Evolutionary conservation across 1,139 yeast genomes (phyloP), one percentile per base, ranked within the genome.

Genomic region (Suhomyces coccinellae): DNA sequence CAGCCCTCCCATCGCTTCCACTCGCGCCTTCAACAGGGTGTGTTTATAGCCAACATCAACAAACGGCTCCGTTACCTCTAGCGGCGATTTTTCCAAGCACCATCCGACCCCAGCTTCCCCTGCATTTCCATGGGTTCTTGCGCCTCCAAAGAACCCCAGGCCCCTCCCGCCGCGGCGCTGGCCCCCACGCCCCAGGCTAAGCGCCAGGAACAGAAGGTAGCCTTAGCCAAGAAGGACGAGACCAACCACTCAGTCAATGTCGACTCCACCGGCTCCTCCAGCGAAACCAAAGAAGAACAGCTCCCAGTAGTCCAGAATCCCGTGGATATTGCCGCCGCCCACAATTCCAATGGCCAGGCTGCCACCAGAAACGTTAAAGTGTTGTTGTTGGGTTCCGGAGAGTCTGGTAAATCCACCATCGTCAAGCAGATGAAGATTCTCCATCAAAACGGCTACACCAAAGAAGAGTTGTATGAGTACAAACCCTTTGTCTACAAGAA

Each of bases 401-500:
- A 86, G 58, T 79, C 86, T 56, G 93, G 93, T 13, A 85, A 85
- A 57, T 83, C 90, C 3, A 85, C 93, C 5, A 81, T 85, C 39
- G 78, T 85, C 41, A 86, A 85, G 58, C 93, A 85, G 62, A 76
- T 85, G 71, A 85, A 84, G 59, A 84, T 85, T 42, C 66, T 85
- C 45, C 90, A 85, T 59, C 85, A 85, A 55, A 75, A 79, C 56
- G 93, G 91, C 4, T 86, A 83, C 59, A 60, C 83, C 1, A 71
- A 73, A 39, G 81, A 83, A 45, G 95, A 86, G 59, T 63, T 82
- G 37, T 63, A 71, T 47, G 88, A 83, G 48, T 84, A 83, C 62
- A 80, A 77, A 55, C 87, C 90, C 0, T 82, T 84, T 54, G 87
- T 86, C 16, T 83, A 76, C 58, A 81, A 81, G 50, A 86, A 86